Evolutionary conservation across 192 early-diverging fungal species (phyloP).

Genomic region (Backusella psychrophila): DNA sequence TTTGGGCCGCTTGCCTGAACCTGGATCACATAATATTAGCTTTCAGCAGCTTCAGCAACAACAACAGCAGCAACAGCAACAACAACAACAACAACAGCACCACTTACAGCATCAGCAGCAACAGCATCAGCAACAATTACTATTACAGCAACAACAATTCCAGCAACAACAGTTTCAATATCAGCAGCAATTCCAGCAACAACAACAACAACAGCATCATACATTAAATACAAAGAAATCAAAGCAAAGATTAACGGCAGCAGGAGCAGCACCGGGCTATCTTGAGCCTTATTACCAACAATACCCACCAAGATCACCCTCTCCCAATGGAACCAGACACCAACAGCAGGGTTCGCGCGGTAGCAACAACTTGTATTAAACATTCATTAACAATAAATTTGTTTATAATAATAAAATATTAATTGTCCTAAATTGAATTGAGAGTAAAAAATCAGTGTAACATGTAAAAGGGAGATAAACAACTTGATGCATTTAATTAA

Average conservation of each 20-base stretch:
- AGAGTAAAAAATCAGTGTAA: not conserved
- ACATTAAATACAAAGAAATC: not conserved
- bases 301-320: not conserved
- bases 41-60: conserved; percentile 30
- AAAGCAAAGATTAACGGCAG: not conserved
- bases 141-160: conserved; percentile 8
- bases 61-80: not conserved
- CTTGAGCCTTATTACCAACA: not conserved
- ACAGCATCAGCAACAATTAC: not conserved
- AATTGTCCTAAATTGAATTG: not conserved
- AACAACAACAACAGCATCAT: not conserved
- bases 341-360: not conserved
- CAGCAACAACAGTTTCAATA: conserved; percentile 3
- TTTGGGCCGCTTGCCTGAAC: conserved; percentile 22
- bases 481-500: not conserved
- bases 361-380: not conserved
- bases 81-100: conserved; percentile 1
- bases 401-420: not conserved
- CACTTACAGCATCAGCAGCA: too few species aligned
- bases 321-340: not conserved
- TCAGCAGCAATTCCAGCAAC: not conserved
- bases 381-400: not conserved
- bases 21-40: conserved; percentile 25
- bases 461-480: not conserved
- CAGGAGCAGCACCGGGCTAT: not conserved